Evolutionary conservation across 139 green algal species (phyloP).

Genomic region (Nannochloris sp.): DNA sequence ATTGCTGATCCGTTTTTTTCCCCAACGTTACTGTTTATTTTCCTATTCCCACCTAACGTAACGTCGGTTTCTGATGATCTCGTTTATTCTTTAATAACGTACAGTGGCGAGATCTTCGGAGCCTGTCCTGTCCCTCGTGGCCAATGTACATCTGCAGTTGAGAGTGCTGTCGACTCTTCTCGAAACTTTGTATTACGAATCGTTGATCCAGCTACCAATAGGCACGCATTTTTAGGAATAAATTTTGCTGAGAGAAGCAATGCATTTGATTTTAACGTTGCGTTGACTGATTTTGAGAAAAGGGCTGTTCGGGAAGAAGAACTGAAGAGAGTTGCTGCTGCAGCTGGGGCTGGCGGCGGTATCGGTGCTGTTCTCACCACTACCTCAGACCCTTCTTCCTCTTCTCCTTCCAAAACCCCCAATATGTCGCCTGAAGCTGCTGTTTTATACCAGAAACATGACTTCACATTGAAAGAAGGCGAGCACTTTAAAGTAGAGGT

Average conservation of each 20-base stretch:
- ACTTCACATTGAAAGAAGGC: slow-evolving; percentile 66
- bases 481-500: slow-evolving; percentile 48
- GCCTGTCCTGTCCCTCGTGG: slow-evolving; percentile 52
- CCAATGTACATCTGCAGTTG: slow-evolving; percentile 43
- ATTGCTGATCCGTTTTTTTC: background rate
- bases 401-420: background rate
- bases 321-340: too few species aligned
- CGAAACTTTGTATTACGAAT: slow-evolving; percentile 75
- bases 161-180: slow-evolving; percentile 50
- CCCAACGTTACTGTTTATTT: background rate
- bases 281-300: slow-evolving; percentile 39
- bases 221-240: slow-evolving; percentile 75
- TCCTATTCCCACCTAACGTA: too few species aligned
- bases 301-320: background rate
- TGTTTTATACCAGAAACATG: slow-evolving; percentile 38
- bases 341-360: slow-evolving; percentile 27
- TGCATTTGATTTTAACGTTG: slow-evolving; percentile 83
- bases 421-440: slow-evolving; percentile 22
- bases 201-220: slow-evolving; percentile 47
- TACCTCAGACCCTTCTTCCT: too few species aligned
- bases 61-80: background rate
- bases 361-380: too few species aligned
- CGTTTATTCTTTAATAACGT: background rate
- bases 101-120: slow-evolving; percentile 67
- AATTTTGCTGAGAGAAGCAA: slow-evolving; percentile 60